A percentile compares a stretch with the other conserved stretches of the same genome.
Evolutionary conservation across 2,329 filamentous ascomycete species (phyloP).

Genomic region (Cladosporium sp.): DNA sequence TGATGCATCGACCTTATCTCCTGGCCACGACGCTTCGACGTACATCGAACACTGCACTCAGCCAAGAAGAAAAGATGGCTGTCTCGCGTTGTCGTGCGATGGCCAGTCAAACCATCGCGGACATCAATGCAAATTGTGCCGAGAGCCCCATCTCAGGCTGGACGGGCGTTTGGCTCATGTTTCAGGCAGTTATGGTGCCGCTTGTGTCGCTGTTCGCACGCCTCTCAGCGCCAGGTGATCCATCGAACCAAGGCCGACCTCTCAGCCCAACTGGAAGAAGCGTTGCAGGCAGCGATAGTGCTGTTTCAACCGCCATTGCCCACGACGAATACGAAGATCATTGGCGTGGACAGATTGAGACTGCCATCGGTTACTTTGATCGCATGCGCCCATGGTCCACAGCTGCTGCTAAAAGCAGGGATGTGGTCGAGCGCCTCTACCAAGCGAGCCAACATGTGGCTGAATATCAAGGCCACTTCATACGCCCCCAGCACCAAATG

Average conservation of each 20-base stretch:
- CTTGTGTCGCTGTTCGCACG: slow-evolving; percentile 66
- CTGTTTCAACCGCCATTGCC: slow-evolving; percentile 27
- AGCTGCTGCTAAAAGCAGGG: slow-evolving; percentile 45
- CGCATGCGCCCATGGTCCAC: slow-evolving; percentile 46
- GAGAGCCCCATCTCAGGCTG: slow-evolving; percentile 75
- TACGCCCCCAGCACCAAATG: slow-evolving; percentile 24
- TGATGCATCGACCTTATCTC: slow-evolving; percentile 72
- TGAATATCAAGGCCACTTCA: slow-evolving; percentile 29
- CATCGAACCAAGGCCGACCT: slow-evolving; percentile 23
- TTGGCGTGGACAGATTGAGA: slow-evolving; percentile 45
- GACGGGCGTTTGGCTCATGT: slow-evolving; percentile 81
- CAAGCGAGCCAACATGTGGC: slow-evolving; percentile 38
- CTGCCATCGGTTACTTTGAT: slow-evolving; percentile 45
- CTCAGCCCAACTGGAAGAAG: slow-evolving; percentile 26
- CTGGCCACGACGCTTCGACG: slow-evolving; percentile 61
- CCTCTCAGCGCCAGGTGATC: slow-evolving; percentile 21
- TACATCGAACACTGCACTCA: slow-evolving; percentile 53
- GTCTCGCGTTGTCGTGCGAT: slow-evolving; percentile 69
- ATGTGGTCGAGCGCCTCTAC: slow-evolving; percentile 45
- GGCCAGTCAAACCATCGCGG: slow-evolving; percentile 69
- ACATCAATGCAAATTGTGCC: slow-evolving; percentile 69
- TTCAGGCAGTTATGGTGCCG: slow-evolving; percentile 77
- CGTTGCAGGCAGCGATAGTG: slow-evolving; percentile 37
- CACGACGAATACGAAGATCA: slow-evolving; percentile 38
- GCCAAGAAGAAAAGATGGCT: slow-evolving; percentile 64